Base-by-base conservation (phyloP, 805 yeast species). In the Saturnispora serradocipensis region DNA sequence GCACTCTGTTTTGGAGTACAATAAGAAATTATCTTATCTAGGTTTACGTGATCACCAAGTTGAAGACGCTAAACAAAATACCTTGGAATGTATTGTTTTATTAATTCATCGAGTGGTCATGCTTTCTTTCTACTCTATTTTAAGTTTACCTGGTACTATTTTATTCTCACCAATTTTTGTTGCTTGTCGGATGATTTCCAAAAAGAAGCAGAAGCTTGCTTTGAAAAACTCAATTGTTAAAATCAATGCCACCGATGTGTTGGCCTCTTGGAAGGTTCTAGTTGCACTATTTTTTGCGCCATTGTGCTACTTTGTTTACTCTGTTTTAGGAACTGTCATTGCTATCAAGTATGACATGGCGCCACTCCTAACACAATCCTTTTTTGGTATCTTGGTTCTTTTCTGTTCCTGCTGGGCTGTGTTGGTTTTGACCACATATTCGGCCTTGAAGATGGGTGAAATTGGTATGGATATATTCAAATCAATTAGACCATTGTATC, bases 241-340 rank as follows among this genome's bases (percentile, higher is more conserved):
- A 65, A 82, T 91, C 54, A 82, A 80, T 59, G 99, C 95, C 11
- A 84, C 82, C 50, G 99, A 91, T 65, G 97, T 91, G 11, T 75
- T 93, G 49, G 98, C 96, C 0, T 88, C 98, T 2, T 91, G 99
- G 99, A 91, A 91, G 67, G 83, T 91, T 27, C 71, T 91, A 53
- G 86, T 91, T 47, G 86, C 93, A 15, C 75, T 91, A 75, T 93
- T 88, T 15, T 70, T 86, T 45, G 93, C 97, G 0, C 99, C 99
- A 0, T 65, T 86, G 18, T 72, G 91, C 35, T 91, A 91, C 69
- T 78, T 82, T 43, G 68, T 83, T 52, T 93, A 93, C 68, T 90
- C 97, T 0, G 59, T 79, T 3, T 55, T 84, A 10, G 83, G 87
- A 13, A 60, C 67, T 11, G 54, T 48, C 30, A 27, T 68, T 4